Evolutionary conservation across 2,329 filamentous ascomycete species (phyloP).

Genomic region (Hymenoscyphus salicellus): DNA sequence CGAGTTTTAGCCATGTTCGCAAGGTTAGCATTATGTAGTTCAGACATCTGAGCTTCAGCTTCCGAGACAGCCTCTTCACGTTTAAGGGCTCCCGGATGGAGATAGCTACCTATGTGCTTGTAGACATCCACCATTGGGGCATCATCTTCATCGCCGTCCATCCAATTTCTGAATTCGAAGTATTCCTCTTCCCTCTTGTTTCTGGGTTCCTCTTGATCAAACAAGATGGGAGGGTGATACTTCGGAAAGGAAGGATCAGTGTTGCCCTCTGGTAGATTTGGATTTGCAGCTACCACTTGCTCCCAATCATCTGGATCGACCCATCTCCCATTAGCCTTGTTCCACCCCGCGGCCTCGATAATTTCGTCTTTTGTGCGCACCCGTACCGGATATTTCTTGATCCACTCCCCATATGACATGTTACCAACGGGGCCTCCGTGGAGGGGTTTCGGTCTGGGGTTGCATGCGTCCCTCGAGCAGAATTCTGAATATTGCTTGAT

Average conservation of each 20-base stretch:
- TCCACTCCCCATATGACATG: constrained; percentile 16
- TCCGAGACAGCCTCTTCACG: no score
- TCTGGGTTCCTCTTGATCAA: neutral
- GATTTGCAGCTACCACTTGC: neutral
- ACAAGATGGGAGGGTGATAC: neutral
- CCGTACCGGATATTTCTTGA: neutral
- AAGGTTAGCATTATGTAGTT: no score
- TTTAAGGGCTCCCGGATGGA: neutral
- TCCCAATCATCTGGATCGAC: constrained; percentile 22
- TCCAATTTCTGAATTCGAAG: neutral
- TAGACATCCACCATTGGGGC: neutral
- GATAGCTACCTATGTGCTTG: neutral
- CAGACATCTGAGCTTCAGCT: no score
- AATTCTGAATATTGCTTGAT: neutral
- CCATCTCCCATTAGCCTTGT: constrained; percentile 27
- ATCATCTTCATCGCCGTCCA: neutral
- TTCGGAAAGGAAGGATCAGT: neutral
- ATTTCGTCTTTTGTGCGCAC: constrained; percentile 16
- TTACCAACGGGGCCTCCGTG: neutral
- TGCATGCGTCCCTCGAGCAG: neutral
- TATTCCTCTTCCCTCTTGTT: neutral
- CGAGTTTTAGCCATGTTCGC: no score
- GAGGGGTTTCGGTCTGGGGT: neutral
- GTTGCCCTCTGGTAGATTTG: neutral
- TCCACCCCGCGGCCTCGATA: constrained; percentile 31